phyloP scores from a whole-genome alignment of 106 monocot species.

The Dendrobium nobile region DNA sequence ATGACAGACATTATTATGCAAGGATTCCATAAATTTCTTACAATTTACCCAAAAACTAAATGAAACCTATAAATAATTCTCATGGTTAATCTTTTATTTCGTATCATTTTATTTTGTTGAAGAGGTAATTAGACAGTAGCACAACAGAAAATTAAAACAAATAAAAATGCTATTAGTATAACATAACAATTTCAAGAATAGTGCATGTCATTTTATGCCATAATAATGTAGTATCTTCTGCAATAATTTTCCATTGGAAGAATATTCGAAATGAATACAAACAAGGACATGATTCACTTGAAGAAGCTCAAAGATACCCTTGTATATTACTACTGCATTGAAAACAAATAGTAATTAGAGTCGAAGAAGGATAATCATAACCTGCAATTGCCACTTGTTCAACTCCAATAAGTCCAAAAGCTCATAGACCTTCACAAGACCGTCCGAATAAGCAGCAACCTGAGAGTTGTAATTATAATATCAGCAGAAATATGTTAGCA shows the following conservation, averaged over 20 bases:
- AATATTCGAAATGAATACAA: not conserved
- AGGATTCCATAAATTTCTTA: not conserved
- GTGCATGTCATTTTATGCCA: not conserved
- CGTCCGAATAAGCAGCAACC: constrained; percentile 90
- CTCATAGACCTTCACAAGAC: constrained; percentile 84
- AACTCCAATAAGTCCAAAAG: constrained; percentile 73
- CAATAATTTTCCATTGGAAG: not conserved
- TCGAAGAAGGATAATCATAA: constrained; percentile 9
- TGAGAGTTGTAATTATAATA: constrained; percentile 15
- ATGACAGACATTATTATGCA: not conserved
- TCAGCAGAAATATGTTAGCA: not conserved
- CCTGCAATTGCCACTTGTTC: constrained; percentile 95
- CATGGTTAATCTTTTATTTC: not conserved
- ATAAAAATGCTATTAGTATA: not conserved
- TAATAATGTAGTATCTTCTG: not conserved
- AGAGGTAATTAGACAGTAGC: not conserved
- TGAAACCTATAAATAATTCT: not conserved
- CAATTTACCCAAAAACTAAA: not conserved
- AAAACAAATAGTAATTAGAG: not conserved
- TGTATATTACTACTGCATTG: not conserved
- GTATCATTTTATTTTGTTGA: not conserved
- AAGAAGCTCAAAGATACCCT: not conserved
- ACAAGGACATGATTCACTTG: not conserved
- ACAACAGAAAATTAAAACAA: not conserved
- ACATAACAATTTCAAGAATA: not conserved